Evolutionary conservation across 2,329 filamentous ascomycete species (phyloP), one percentile per base, ranked within the genome.

Genomic region (Calycina herbarum): DNA sequence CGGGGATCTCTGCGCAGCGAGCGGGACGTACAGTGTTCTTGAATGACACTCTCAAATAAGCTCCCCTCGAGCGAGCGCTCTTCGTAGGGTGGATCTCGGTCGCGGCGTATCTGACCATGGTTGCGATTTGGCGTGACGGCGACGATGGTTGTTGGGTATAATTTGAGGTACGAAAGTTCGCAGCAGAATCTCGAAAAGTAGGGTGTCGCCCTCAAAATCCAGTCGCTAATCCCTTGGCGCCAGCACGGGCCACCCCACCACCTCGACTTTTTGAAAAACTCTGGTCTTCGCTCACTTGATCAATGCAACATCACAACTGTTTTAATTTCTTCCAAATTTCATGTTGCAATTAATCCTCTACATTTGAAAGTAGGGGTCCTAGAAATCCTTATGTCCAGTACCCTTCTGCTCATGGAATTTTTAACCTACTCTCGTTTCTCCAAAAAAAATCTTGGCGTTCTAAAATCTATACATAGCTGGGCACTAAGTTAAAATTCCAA

Each of bases 21-120:
- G 3, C n/a, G 6, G 20, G 8, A 51, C 45, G 45, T 51, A 51
- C 45, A 81, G 95, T 99, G 90, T 99, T 99, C 91, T 99, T 99
- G 92, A 97, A 99, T 77, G 92, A 96, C 77, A 98, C 94, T 81
- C 95, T 93, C 78, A 99, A 92, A 88, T 98, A 99, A 82, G 94
- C 93, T 83, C 96, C 95, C 84, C 95, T 94, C 80, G 94, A 91
- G 86, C 94, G 93, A 83, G 95, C 95, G 85, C 92, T 96, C 89
- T 97, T 97, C 77, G 89, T 87, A 82, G 89, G 84, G 78, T 90
- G 86, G 81, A 96, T 94, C 81, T 93, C 87, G 79, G 89, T 92
- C 81, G 91, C 91, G 83, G 93, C 93, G 93, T 97, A 97, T 84
- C 94, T 93, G 87, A 96, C 54, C 54, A 57, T 57, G 4, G 13